A percentile compares a stretch with the other conserved stretches of the same genome.
Evolutionary conservation across 352 stramenopile genomes (phyloP).

Genomic region (Achlya hypogyna): DNA sequence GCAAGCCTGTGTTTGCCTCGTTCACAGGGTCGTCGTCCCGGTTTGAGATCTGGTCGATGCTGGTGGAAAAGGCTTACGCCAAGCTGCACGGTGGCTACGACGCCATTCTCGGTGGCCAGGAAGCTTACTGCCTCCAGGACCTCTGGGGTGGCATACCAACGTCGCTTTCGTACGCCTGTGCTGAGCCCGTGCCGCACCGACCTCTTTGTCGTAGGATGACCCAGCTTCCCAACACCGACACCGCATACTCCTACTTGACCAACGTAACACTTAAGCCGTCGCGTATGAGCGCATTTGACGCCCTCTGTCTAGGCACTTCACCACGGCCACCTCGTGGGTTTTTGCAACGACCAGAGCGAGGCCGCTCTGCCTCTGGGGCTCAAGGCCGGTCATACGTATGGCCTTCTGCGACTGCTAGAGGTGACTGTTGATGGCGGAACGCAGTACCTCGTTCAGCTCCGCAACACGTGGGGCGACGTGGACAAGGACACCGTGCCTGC

Average conservation of each 20-base stretch:
- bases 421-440: slow-evolving; percentile 45
- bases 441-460: slow-evolving; percentile 57
- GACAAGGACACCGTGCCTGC: slow-evolving; percentile 56
- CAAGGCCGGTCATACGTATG: slow-evolving; percentile 60
- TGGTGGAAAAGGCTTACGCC: slow-evolving; percentile 93
- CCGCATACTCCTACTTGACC: background rate
- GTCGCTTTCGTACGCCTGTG: background rate
- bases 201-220: background rate
- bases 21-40: slow-evolving; percentile 74
- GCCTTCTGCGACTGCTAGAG: slow-evolving; percentile 67
- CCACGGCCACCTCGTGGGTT: slow-evolving; percentile 56
- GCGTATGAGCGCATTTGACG: background rate
- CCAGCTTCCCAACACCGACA: background rate
- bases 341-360: slow-evolving; percentile 57
- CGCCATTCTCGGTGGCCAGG: slow-evolving; percentile 79
- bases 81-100: slow-evolving; percentile 90
- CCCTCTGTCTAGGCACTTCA: slow-evolving; percentile 29
- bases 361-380: slow-evolving; percentile 52
- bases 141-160: slow-evolving; percentile 59
- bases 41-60: slow-evolving; percentile 89
- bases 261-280: background rate
- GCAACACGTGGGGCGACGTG: slow-evolving; percentile 70
- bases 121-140: slow-evolving; percentile 65
- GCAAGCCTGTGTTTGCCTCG: slow-evolving; percentile 74
- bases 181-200: background rate